Conservation (phyloP, 805 yeast species). For the Yamadazyma philogaea region DNA sequence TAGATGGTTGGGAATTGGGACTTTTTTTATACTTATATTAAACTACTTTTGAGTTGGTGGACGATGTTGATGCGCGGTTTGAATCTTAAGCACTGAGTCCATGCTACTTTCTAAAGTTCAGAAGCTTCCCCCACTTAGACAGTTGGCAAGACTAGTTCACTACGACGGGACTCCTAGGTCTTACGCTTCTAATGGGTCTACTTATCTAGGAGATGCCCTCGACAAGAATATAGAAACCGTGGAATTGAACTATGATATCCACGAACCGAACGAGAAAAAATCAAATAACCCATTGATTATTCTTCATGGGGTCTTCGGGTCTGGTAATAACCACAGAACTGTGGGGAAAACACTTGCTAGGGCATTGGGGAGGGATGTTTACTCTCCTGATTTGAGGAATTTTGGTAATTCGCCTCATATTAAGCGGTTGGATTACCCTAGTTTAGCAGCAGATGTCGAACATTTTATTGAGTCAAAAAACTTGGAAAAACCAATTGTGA, state of each 20-base stretch:
- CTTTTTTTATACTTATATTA: no score
- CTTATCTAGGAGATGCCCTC: slow-evolving; percentile 24
- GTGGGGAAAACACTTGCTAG: slow-evolving; percentile 62
- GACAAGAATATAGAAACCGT: slow-evolving; percentile 47
- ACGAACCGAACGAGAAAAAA: slow-evolving; percentile 25
- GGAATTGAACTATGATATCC: slow-evolving; percentile 51
- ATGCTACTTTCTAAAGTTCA: not conserved
- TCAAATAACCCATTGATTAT: slow-evolving; percentile 65
- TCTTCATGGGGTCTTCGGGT: slow-evolving; percentile 88
- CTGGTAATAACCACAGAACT: slow-evolving; percentile 72
- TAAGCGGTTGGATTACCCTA: slow-evolving; percentile 69
- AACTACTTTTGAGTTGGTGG: not conserved
- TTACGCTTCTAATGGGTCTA: slow-evolving; percentile 3
- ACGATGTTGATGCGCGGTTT: not conserved
- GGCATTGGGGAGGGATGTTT: slow-evolving; percentile 53
- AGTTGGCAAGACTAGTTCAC: slow-evolving; percentile 1
- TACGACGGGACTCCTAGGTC: slow-evolving; percentile 7
- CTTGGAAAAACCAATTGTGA: slow-evolving; percentile 51
- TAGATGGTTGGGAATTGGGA: no score
- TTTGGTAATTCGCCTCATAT: slow-evolving; percentile 90
- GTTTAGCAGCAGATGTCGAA: slow-evolving; percentile 85
- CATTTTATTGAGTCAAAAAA: slow-evolving; percentile 45
- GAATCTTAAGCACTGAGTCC: not conserved
- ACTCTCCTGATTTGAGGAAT: slow-evolving; percentile 76
- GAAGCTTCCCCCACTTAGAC: not conserved